phyloP scores from a whole-genome alignment of 257 asterid species.

The Vinca minor region DNA sequence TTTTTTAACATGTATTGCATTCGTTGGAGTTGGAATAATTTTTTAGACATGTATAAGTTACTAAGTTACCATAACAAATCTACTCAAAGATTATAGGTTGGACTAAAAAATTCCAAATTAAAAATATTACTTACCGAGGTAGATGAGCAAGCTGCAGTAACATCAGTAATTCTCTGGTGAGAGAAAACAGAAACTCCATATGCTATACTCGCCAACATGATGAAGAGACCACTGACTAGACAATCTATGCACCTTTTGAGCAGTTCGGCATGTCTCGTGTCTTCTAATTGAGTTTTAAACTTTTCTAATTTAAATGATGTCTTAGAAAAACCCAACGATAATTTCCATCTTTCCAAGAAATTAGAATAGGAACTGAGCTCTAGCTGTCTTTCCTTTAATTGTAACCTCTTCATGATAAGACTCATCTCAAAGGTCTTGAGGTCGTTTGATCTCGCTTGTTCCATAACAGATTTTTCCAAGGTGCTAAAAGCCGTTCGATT shows the following conservation, averaged over 20 bases:
- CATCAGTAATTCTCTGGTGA: conserved; percentile 62
- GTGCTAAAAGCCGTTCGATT: conserved; percentile 35
- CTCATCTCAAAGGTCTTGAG: conserved; percentile 65
- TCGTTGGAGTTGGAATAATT: too few relatives aligned
- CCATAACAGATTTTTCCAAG: conserved; percentile 58
- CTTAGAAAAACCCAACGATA: conserved; percentile 79
- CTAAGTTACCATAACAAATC: too few relatives aligned
- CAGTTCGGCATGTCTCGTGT: conserved; percentile 59
- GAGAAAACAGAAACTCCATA: conserved; percentile 72
- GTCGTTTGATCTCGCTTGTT: conserved; percentile 79
- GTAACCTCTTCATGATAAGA: conserved; percentile 50
- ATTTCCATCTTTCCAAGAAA: conserved; percentile 58
- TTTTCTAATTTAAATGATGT: conserved; percentile 61
- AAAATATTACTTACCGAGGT: conserved; percentile 29
- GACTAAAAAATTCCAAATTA: too few relatives aligned
- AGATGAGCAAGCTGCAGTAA: conserved; percentile 67
- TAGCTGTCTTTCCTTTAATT: conserved; percentile 62
- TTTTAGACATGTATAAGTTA: too few relatives aligned
- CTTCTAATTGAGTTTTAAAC: conserved; percentile 72
- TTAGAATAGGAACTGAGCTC: conserved; percentile 45
- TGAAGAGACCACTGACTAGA: conserved; percentile 63
- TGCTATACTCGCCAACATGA: conserved; percentile 56
- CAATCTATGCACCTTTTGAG: conserved; percentile 67
- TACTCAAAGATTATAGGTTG: too few relatives aligned
- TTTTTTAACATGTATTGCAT: too few relatives aligned